These are phyloP conservation scores for Fusarium incarnatum DNA, from an alignment of 2,329 filamentous ascomycete species.

Conservation along the genomic window DNA sequence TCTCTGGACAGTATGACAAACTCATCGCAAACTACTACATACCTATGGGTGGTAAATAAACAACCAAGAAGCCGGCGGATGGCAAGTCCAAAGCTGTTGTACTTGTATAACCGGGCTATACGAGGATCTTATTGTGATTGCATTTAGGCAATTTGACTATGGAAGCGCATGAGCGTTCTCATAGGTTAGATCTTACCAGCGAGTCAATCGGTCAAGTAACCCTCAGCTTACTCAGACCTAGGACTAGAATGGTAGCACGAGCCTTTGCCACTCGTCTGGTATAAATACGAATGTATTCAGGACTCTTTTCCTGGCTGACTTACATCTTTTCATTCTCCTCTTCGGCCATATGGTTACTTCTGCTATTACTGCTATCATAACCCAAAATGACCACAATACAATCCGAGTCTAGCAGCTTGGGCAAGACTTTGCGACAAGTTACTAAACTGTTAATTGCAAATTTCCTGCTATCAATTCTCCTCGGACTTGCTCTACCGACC, in stretches of 20 bases:
- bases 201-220: background rate
- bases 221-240: background rate
- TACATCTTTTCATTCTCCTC: background rate
- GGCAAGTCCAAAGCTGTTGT: background rate
- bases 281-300: background rate
- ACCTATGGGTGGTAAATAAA: fast-evolving
- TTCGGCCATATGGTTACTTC: background rate
- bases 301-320: background rate
- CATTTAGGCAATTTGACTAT: background rate
- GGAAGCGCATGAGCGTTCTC: background rate
- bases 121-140: background rate
- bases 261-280: background rate
- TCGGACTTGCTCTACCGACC: background rate
- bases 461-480: background rate
- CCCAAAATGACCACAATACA: background rate
- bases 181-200: background rate
- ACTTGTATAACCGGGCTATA: background rate
- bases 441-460: background rate
- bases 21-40: too few relatives aligned
- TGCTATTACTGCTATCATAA: fast-evolving
- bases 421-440: background rate
- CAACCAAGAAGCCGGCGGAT: too few relatives aligned
- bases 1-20: too few relatives aligned
- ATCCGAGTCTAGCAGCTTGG: background rate
- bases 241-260: background rate